Conservation (phyloP, 78 protist species). For the Trichosphaerium sp. region DNA sequence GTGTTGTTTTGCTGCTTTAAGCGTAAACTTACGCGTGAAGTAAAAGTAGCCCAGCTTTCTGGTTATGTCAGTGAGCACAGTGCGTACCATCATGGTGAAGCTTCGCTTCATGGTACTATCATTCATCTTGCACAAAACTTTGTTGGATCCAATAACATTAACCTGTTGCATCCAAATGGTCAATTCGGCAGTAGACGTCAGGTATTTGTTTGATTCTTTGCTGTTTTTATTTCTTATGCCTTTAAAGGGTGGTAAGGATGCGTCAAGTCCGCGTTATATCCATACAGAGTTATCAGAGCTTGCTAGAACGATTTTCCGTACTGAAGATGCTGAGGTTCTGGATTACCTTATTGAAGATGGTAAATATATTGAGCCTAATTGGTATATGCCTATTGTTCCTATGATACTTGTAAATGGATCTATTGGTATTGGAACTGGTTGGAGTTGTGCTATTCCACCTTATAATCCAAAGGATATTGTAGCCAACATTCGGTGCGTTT, state of each 20-base stretch:
- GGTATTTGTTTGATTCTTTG: not conserved
- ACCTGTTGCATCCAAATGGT: slow-evolving; percentile 83
- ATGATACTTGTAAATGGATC: slow-evolving; percentile 93
- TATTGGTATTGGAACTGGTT: slow-evolving; percentile 60
- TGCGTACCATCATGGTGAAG: slow-evolving; percentile 99
- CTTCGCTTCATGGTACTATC: slow-evolving; percentile 68
- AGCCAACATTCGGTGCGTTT: slow-evolving; percentile 20
- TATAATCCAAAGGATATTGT: slow-evolving; percentile 84
- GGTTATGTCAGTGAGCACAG: slow-evolving; percentile 83
- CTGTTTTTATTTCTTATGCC: not conserved
- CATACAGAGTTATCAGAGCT: slow-evolving; percentile 65
- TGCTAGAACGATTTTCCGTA: slow-evolving; percentile 73
- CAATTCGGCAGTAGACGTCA: slow-evolving; percentile 91
- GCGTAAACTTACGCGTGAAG: slow-evolving; percentile 80
- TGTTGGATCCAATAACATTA: slow-evolving; percentile 94
- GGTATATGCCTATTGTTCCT: slow-evolving; percentile 94
- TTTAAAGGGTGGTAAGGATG: slow-evolving; percentile 70
- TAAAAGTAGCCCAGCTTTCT: slow-evolving; percentile 98
- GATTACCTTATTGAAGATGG: slow-evolving; percentile 88
- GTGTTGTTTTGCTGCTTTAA: slow-evolving; percentile 92
- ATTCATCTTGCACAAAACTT: slow-evolving; percentile 89
- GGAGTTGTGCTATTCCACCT: slow-evolving; percentile 63
- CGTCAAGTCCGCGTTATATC: slow-evolving; percentile 93
- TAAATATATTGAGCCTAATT: slow-evolving; percentile 83
- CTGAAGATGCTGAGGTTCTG: slow-evolving; percentile 85